Evolutionary conservation across 2,329 filamentous ascomycete genomes (phyloP).

Genomic region (Stemphylium lycopersici): DNA sequence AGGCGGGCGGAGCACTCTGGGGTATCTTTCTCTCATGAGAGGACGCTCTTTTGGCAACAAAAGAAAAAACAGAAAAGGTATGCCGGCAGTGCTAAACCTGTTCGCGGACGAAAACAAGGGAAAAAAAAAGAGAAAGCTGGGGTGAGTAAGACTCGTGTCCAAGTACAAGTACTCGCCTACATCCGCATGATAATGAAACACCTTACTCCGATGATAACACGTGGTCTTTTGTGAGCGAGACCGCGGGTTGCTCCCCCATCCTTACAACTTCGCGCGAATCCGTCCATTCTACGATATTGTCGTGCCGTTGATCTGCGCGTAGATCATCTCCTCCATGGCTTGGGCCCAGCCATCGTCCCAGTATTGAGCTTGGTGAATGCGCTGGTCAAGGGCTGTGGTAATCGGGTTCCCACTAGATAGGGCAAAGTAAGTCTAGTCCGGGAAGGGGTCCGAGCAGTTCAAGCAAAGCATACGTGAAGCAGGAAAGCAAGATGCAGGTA

Average conservation of each 20-base stretch:
- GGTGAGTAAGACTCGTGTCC: constrained; percentile 22
- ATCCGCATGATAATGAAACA: not conserved
- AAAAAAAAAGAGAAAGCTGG: not conserved
- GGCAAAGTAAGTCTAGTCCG: not conserved
- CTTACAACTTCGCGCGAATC: not conserved
- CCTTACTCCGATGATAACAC: not conserved
- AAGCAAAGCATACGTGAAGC: not conserved
- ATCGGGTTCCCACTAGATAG: not conserved
- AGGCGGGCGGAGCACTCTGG: constrained; percentile 5
- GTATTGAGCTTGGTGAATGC: not conserved
- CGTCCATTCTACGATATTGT: not conserved
- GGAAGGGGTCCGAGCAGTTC: not conserved
- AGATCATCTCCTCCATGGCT: not conserved
- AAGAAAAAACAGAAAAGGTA: constrained; percentile 3
- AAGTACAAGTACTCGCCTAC: constrained; percentile 20
- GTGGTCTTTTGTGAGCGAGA: not conserved
- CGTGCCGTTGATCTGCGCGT: not conserved
- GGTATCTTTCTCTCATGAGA: constrained; percentile 11
- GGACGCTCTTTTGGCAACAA: not conserved
- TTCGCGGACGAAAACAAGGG: not conserved
- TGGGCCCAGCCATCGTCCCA: not conserved
- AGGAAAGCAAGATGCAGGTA: not conserved
- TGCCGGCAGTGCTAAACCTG: constrained; percentile 10
- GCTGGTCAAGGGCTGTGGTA: constrained; percentile 1
- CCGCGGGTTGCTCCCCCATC: not conserved